A percentile compares a stretch with the other conserved stretches of the same genome.
phyloP scores from a whole-genome alignment of 768 basidiomycete genomes.

The Rhodotorula paludigena region DNA sequence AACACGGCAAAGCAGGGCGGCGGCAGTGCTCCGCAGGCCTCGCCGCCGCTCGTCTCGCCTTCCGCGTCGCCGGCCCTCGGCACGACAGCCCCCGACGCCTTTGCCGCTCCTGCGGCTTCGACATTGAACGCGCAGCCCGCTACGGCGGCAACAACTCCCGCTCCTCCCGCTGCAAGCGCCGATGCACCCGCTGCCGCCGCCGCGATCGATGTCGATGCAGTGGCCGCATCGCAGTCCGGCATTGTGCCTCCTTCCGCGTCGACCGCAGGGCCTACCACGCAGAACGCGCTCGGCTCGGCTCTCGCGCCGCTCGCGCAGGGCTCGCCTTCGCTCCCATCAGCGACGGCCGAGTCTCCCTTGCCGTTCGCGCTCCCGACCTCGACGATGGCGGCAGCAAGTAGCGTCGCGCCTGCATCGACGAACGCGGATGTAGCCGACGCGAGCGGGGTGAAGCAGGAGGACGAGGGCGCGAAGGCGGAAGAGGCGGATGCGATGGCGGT shows the following conservation, averaged over 20 bases:
- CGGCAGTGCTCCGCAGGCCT: not conserved
- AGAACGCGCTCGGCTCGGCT: too few species aligned
- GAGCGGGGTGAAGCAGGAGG: not conserved
- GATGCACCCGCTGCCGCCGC: not conserved
- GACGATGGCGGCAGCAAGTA: not conserved
- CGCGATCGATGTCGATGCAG: not conserved
- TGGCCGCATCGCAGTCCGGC: too few species aligned
- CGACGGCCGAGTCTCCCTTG: not conserved
- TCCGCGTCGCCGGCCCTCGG: not conserved
- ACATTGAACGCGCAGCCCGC: not conserved
- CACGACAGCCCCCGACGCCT: not conserved
- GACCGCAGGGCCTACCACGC: too few species aligned
- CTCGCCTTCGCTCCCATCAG: not conserved
- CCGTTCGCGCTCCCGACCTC: not conserved
- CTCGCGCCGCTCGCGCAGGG: not conserved
- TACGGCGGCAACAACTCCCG: not conserved
- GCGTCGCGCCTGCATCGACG: not conserved
- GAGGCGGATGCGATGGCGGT: not conserved
- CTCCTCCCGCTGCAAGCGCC: not conserved
- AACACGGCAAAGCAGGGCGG: conserved; percentile 1
- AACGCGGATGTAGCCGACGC: not conserved
- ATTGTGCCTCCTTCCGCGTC: too few species aligned
- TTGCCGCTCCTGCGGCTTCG: not conserved
- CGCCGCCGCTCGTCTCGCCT: not conserved
- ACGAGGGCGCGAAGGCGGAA: not conserved